Base-by-base conservation (phyloP, 2,329 filamentous ascomycete genomes). In the Calonectria hongkongensis region DNA sequence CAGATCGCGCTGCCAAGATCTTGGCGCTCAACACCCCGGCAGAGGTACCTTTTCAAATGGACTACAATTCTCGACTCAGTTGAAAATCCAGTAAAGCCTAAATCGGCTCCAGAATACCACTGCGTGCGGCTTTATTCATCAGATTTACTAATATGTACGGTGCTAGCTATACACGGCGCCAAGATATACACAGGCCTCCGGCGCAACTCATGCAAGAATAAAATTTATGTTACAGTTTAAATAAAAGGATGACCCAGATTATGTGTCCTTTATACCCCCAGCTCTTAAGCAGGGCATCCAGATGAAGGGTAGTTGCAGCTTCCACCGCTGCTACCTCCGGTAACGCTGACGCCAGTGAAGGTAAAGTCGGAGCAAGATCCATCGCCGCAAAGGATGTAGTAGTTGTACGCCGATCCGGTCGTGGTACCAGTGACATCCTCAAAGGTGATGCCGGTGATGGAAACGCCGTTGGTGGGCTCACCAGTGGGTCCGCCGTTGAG, bases 381-480 rank as follows among this genome's bases (percentile, higher is more conserved):
- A n/a, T 68, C 64, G 9, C 85, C 89, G 73, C 89, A 91, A 16
- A 89, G 85, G 71, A 90, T 87, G 77, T 89, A 88, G 74, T 89
- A 81, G 68, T 87, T 81, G 88, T 86, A 28, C 81, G 82, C 30
- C 4, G 27, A 30, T 1, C 58, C 51, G 5, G 64, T 72, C 4
- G 69, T 65, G 2, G 72, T 73, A 4, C 87, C 87, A 4, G 77
- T 84, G 69, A 89, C 82, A 47, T 82, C 75, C n/a, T 80, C 75
- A 43, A 89, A 76, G 3, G 82, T 84, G 10, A 89, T 75, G n/a
- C 82, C 85, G 15, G 87, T 88, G 79, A 89, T 88, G 25, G 86
- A 86, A 45, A 89, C 86, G 43, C 87, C 87, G 28, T 76, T 81
- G 43, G 86, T 87, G 27, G 86, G 83, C 15, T 66, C 81, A 41